These are phyloP conservation scores for Linum trigynum DNA, from an alignment of 345 rosid genomes.

Conservation along the genomic window DNA sequence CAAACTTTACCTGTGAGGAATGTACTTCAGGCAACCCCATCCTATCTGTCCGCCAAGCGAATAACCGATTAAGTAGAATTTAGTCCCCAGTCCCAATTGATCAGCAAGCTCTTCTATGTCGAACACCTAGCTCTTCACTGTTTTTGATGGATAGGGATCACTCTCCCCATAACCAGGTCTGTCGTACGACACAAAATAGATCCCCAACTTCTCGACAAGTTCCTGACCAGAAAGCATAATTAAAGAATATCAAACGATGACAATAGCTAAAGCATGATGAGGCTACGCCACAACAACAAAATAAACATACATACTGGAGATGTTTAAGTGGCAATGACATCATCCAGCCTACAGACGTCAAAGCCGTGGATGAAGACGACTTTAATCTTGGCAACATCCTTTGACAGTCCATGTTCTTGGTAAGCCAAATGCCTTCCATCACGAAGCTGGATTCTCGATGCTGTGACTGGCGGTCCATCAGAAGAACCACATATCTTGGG, in stretches of 20 bases:
- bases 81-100: slow-evolving; percentile 19
- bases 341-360: neutral
- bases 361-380: slow-evolving; percentile 12
- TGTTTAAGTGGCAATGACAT: neutral
- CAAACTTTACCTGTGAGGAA: slow-evolving; percentile 17
- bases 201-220: slow-evolving; percentile 13
- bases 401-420: slow-evolving; percentile 19
- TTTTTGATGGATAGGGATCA: slow-evolving; percentile 20
- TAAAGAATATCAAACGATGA: neutral
- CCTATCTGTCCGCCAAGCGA: slow-evolving; percentile 15
- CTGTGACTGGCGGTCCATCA: slow-evolving; percentile 17
- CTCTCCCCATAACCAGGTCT: slow-evolving; percentile 27
- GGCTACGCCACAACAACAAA: neutral
- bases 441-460: slow-evolving; percentile 22
- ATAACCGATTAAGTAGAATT: slow-evolving; percentile 15
- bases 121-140: slow-evolving; percentile 17
- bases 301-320: slow-evolving; percentile 8
- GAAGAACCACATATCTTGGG: slow-evolving; percentile 18
- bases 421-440: slow-evolving; percentile 25
- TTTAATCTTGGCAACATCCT: slow-evolving; percentile 15
- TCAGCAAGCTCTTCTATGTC: slow-evolving; percentile 25
- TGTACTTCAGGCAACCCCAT: slow-evolving; percentile 26
- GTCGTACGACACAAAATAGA: slow-evolving; percentile 16
- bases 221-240: slow-evolving; percentile 8
- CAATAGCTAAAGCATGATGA: neutral